Percentiles rank a stretch among this genome's conserved stretches.
Evolutionary conservation across 768 basidiomycete genomes (phyloP).

Genomic region (Ramaria rubella): DNA sequence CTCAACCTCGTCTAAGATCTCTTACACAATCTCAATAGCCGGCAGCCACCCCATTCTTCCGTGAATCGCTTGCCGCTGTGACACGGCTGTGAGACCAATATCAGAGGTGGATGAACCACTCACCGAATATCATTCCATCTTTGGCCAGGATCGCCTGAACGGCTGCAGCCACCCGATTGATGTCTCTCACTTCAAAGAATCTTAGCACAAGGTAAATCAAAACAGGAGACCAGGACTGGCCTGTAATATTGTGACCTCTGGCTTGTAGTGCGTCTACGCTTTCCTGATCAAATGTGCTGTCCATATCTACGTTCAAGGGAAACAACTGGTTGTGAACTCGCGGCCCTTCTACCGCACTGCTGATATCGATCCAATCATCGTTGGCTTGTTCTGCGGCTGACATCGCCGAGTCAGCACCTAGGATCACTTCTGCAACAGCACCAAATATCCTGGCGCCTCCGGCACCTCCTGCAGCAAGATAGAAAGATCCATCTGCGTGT

Average conservation of each 20-base stretch:
- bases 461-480: slow-evolving; percentile 71
- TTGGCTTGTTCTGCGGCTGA: slow-evolving; percentile 16
- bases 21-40: slow-evolving; percentile 50
- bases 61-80: slow-evolving; percentile 80
- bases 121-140: slow-evolving; percentile 59
- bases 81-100: not conserved
- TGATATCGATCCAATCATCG: slow-evolving; percentile 69
- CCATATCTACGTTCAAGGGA: slow-evolving; percentile 54
- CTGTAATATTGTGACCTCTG: slow-evolving; percentile 66
- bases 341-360: slow-evolving; percentile 76
- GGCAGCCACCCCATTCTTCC: slow-evolving; percentile 88
- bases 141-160: slow-evolving; percentile 57
- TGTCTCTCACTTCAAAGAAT: slow-evolving; percentile 44
- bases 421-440: slow-evolving; percentile 68
- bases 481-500: slow-evolving; percentile 63
- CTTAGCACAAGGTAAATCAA: not conserved
- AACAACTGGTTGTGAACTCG: slow-evolving; percentile 85
- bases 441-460: slow-evolving; percentile 86
- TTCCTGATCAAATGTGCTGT: slow-evolving; percentile 50
- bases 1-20: not conserved
- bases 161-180: slow-evolving; percentile 68
- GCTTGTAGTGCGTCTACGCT: slow-evolving; percentile 49
- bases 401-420: slow-evolving; percentile 42
- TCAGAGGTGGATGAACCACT: slow-evolving; percentile 18
- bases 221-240: slow-evolving; percentile 30